A percentile compares a stretch with the other conserved stretches of the same genome.
phyloP scores from a whole-genome alignment of 208 protist species.

The Acanthamoeba healyi region DNA sequence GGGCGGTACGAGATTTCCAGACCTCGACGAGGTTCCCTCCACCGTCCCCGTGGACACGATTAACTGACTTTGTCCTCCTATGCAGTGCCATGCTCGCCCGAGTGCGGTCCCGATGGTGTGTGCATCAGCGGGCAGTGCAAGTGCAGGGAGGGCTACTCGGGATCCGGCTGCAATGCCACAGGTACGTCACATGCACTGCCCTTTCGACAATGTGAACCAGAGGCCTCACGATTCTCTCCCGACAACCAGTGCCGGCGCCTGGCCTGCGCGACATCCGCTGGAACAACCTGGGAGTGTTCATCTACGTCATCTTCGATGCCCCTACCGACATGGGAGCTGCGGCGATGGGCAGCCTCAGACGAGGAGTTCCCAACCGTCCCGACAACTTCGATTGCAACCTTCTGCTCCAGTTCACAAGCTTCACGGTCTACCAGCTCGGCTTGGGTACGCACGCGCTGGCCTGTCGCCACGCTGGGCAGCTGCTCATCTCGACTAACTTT shows the following conservation, averaged over 20 bases:
- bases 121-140: slow-evolving; percentile 59
- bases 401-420: slow-evolving; percentile 31
- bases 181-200: neutral
- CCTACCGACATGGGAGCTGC: slow-evolving; percentile 41
- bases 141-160: slow-evolving; percentile 50
- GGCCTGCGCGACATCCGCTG: neutral
- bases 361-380: neutral
- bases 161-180: slow-evolving; percentile 17
- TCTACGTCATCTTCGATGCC: slow-evolving; percentile 45
- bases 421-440: slow-evolving; percentile 53
- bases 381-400: slow-evolving; percentile 53
- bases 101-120: slow-evolving; percentile 53
- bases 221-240: neutral
- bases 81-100: slow-evolving; percentile 57
- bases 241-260: neutral
- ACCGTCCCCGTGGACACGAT: no score
- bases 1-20: neutral
- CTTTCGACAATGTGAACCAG: no score
- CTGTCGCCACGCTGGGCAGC: no score
- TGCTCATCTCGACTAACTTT: no score
- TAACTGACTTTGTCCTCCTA: neutral
- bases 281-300: slow-evolving; percentile 12
- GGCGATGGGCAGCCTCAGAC: neutral
- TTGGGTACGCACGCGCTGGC: no score
- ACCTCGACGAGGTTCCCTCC: neutral